Evolutionary conservation across 306 rosid genomes (phyloP), one percentile per base, ranked within the genome.

Genomic region (Pterocarpus macrocarpus): DNA sequence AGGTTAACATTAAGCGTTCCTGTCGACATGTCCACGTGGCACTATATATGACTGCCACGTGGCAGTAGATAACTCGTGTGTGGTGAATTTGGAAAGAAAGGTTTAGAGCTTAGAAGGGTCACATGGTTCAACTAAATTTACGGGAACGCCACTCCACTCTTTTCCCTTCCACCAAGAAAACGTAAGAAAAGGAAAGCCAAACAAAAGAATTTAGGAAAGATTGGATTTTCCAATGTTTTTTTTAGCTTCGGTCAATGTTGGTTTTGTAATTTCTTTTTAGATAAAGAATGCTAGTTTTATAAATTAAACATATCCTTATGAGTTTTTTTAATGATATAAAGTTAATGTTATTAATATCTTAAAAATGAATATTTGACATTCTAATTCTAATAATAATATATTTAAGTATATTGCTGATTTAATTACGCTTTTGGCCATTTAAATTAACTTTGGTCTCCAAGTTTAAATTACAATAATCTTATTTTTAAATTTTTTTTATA

Each of bases 111-210:
- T 7, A 7, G 61, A 64, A n/a, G 69, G 64, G 58, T 84, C 81
- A 70, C 76, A 45, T 70, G 87, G 9, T 70, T 50, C 2, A 22
- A 15, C 85, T 41, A 55, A 5, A 80, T 81, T 84, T 83, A 87
- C 84, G 84, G 72, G 22, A 82, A 76, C 65, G 84, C 82, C 81
- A 77, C 76, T 67, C 38, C 8, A 1, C 33, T 5, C 62, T 78
- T 66, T 66, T 73, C 74, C 78, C 52, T 69, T 70, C 68, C 64
- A 52, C 33, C 3, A 39, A 75, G 62, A 77, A 77, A 85, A 34
- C 77, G 57, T 81, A 38, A 64, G 3, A 78, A 57, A 28, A 22
- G 64, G 71, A 59, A 73, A 58, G 64, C 38, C 67, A 14, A 22
- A 22, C 34, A 41, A 0, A 17, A 9, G 6, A 59, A 36, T 36